phyloP scores from a whole-genome alignment of 2,329 filamentous ascomycete species.

The Botrytis cinerea region DNA sequence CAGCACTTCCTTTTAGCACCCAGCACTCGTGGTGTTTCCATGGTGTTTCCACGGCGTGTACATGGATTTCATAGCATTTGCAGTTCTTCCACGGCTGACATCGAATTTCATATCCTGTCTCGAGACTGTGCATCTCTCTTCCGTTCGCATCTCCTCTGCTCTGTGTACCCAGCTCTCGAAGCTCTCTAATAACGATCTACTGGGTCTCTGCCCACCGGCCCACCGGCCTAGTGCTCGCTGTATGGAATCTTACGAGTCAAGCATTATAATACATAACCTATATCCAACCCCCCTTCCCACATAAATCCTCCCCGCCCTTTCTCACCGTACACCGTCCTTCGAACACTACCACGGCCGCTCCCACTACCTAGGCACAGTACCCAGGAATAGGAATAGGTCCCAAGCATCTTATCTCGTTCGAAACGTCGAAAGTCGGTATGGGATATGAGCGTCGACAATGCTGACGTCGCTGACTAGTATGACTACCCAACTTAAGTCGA shows the following conservation, averaged over 20 bases:
- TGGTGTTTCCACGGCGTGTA: not conserved
- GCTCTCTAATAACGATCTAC: too few relatives aligned
- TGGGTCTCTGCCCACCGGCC: too few relatives aligned
- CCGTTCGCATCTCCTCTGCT: not conserved
- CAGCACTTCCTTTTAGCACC: not conserved
- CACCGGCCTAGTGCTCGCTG: too few relatives aligned
- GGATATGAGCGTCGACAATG: constrained; percentile 1
- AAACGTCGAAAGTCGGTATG: constrained; percentile 13
- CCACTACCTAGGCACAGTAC: not conserved
- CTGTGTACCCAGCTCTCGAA: too few relatives aligned
- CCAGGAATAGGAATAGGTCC: not conserved
- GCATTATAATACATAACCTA: not conserved
- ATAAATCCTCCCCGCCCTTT: constrained; percentile 1
- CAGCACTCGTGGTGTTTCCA: not conserved
- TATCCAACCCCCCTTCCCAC: not conserved
- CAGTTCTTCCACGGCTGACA: too few relatives aligned
- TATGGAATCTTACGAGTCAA: not conserved
- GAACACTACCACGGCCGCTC: not conserved
- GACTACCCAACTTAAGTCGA: not conserved
- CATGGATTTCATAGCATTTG: too few relatives aligned
- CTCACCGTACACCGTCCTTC: not conserved
- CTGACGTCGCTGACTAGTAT: not conserved
- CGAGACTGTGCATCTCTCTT: not conserved
- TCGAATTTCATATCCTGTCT: too few relatives aligned
- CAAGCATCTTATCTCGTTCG: not conserved